Evolutionary conservation across 306 rosid genomes (phyloP).

Genomic region (Malus asiatica): DNA sequence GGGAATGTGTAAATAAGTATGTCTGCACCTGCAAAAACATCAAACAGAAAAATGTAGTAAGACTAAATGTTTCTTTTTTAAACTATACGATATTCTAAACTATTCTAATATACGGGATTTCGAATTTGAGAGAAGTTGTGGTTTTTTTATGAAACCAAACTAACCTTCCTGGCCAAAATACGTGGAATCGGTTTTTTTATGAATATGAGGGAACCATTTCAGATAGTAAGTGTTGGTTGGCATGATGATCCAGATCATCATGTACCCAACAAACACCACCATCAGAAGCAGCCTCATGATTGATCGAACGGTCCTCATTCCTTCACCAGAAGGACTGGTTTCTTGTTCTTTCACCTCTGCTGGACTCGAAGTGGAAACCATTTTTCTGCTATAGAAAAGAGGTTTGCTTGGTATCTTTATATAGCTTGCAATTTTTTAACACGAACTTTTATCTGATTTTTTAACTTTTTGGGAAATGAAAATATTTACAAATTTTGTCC

Average conservation of each 20-base stretch:
- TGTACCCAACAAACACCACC: constrained; percentile 36
- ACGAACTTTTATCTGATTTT: not conserved
- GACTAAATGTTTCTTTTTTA: not conserved
- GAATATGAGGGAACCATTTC: constrained; percentile 33
- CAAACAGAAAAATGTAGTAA: not conserved
- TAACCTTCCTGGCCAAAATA: constrained; percentile 44
- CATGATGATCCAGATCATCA: constrained; percentile 40
- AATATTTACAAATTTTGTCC: not conserved
- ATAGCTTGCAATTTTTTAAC: not conserved
- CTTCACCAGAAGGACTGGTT: not conserved
- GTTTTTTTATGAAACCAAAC: not conserved
- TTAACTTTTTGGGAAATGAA: not conserved
- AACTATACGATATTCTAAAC: too few relatives aligned
- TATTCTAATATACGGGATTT: too few relatives aligned
- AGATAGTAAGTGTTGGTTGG: constrained; percentile 39
- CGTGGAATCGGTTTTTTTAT: constrained; percentile 35
- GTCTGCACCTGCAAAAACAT: constrained; percentile 24
- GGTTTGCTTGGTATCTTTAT: not conserved
- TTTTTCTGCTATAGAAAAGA: not conserved
- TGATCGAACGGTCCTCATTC: constrained; percentile 18
- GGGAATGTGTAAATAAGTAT: constrained; percentile 43
- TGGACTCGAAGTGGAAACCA: constrained; percentile 24
- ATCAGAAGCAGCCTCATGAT: constrained; percentile 25
- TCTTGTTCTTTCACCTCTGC: not conserved
- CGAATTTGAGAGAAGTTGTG: not conserved